Base-by-base conservation (phyloP, 306 rosid genomes). In the Castanospermum australe region DNA sequence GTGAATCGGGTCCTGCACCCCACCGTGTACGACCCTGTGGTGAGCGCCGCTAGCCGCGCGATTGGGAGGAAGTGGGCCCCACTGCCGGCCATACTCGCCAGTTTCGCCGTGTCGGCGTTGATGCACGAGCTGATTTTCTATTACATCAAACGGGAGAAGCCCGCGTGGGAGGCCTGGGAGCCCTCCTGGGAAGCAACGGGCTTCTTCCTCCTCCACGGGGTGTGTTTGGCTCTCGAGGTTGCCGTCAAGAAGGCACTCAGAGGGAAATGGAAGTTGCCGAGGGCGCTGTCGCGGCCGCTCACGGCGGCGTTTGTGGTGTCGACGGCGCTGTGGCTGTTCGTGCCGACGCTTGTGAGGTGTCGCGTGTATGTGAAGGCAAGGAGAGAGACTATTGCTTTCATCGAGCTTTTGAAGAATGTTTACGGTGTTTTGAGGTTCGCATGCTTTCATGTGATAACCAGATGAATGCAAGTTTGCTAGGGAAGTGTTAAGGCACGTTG, bases 141-240 rank as follows among this genome's bases (percentile, higher is more conserved):
- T 4, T 84, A 80, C 39, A 44, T 80, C 20, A 84, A 80, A 9
- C 8, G 87, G 21, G 84, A 84, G 33, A 38, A 8, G 21, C 87
- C 79, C 55, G 62, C 82, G 55, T 84, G 82, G 87, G 87, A 84
- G 17, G 35, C 61, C 0, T 84, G 84, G 84, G 84, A 84, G 4
- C 87, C 85, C 3, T 75, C 84, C 9, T 84, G 84, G 87, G 85
- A 84, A 10, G 75, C 65, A 4, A 28, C 32, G 13, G 75, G 79
- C 8, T 84, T 84, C 45, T 84, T 84, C 15, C 35, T 76, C 13
- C 5, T 84, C 2, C 87, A 84, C 7, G 84, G 84, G 15, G 54
- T 57, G 18, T 75, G 84, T 38, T 41, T 80, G 76, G 76, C 65
- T 0, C 0, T 45, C 1, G 82, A 84, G 57, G 54, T 84, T 54